These are phyloP conservation scores for Crithidia mellificae DNA, from an alignment of 208 protist genomes.

Conservation along the genomic window DNA sequence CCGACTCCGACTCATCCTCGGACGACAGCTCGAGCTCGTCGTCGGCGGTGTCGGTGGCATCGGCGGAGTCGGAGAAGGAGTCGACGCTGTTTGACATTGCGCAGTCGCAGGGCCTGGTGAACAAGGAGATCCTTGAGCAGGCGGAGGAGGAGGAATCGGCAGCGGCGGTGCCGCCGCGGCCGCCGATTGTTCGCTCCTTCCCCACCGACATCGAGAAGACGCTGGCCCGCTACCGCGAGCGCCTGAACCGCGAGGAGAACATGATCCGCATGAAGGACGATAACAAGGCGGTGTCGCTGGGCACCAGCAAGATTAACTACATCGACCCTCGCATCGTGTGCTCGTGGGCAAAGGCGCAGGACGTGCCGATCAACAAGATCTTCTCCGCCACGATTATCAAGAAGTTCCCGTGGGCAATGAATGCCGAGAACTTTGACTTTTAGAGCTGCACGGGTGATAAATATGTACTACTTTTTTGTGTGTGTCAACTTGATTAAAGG, in stretches of 20 bases:
- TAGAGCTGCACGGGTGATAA: too few relatives aligned
- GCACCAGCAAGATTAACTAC: slow-evolving; percentile 99
- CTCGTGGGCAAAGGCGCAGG: slow-evolving; percentile 94
- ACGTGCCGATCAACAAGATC: slow-evolving; percentile 96
- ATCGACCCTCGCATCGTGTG: slow-evolving; percentile 98
- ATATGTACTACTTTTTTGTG: too few relatives aligned
- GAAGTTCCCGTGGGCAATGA: slow-evolving; percentile 98
- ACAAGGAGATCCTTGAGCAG: slow-evolving; percentile 39
- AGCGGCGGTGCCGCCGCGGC: slow-evolving; percentile 60
- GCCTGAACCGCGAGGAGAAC: slow-evolving; percentile 83
- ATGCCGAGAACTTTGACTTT: slow-evolving; percentile 79
- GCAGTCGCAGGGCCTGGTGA: slow-evolving; percentile 50
- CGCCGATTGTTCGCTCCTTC: slow-evolving; percentile 69
- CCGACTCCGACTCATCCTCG: slow-evolving; percentile 1
- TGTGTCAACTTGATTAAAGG: too few relatives aligned
- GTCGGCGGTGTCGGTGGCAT: neutral
- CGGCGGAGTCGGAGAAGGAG: slow-evolving; percentile 33
- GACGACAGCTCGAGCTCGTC: slow-evolving; percentile 13
- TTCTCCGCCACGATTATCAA: slow-evolving; percentile 96
- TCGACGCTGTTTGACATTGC: slow-evolving; percentile 70
- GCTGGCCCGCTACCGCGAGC: slow-evolving; percentile 69
- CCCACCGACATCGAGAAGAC: slow-evolving; percentile 68
- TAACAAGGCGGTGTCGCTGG: slow-evolving; percentile 92
- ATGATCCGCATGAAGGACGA: slow-evolving; percentile 88
- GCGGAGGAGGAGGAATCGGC: slow-evolving; percentile 49